Evolutionary conservation across 805 yeast species (phyloP).

Genomic region (Monosporozyma aquatica): DNA sequence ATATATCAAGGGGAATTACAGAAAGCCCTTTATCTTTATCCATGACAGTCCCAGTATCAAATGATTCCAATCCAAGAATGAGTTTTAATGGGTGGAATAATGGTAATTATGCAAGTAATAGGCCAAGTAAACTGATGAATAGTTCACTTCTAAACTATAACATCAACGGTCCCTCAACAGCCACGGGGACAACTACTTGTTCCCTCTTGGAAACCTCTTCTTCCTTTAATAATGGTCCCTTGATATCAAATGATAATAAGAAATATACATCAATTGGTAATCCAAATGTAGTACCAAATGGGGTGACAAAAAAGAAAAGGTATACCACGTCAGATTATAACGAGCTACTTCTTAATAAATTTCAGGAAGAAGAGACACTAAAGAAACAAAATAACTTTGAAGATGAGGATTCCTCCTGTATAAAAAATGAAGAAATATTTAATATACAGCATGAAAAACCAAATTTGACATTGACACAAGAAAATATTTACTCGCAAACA

Average conservation of each 20-base stretch:
- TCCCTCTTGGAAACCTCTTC: background rate
- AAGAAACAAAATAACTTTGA: background rate
- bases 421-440: background rate
- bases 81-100: background rate
- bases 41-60: background rate
- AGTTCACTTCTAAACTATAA: background rate
- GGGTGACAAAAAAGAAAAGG: background rate
- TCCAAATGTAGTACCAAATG: background rate
- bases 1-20: constrained; percentile 27
- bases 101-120: background rate
- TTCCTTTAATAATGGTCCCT: background rate
- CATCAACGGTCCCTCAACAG: too few species aligned
- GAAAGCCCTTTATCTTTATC: constrained; percentile 20
- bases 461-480: background rate
- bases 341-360: background rate
- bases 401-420: too few species aligned
- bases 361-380: background rate
- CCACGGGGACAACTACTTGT: background rate
- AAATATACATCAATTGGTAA: background rate
- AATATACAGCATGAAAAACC: background rate
- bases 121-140: constrained; percentile 1
- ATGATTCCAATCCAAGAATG: background rate
- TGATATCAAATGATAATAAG: too few species aligned
- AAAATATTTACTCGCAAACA: background rate
- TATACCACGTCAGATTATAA: constrained; percentile 1